A percentile compares a stretch with the other conserved stretches of the same genome.
Evolutionary conservation across 257 asterid species (phyloP).

Genomic region (Penstemon newberryi): DNA sequence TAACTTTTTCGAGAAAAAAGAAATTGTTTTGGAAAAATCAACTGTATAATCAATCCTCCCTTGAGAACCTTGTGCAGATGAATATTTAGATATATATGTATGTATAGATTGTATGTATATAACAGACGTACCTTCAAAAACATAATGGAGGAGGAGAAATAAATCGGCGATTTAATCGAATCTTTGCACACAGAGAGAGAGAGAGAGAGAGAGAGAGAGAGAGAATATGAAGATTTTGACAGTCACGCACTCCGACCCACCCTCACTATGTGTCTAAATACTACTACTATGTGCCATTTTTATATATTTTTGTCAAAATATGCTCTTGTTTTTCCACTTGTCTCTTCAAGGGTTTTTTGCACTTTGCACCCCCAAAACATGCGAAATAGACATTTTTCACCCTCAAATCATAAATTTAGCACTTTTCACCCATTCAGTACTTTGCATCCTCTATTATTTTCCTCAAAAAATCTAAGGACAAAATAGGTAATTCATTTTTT

Average conservation of each 20-base stretch:
- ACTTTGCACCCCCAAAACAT: neutral
- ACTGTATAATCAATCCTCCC: neutral
- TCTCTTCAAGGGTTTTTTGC: neutral
- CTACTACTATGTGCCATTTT: neutral
- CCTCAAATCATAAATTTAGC: no score
- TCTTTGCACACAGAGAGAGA: conserved; percentile 40
- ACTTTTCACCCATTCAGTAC: neutral
- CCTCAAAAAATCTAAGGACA: no score
- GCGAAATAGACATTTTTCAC: no score
- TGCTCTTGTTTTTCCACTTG: conserved; percentile 15
- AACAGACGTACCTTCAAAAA: conserved; percentile 39
- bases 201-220: conserved; percentile 47
- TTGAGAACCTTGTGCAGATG: conserved; percentile 23
- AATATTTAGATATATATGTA: neutral
- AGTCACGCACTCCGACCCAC: conserved; percentile 47
- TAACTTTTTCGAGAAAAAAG: neutral
- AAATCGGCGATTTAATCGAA: conserved; percentile 65
- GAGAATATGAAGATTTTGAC: conserved; percentile 59
- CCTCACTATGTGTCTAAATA: conserved; percentile 29
- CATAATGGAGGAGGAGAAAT: conserved; percentile 28
- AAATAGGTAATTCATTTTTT: no score
- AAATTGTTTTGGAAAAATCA: neutral
- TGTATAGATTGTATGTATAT: neutral
- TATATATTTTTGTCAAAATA: neutral
- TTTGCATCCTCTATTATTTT: neutral